Base-by-base conservation (phyloP, 306 rosid genomes). In the Cicer judaicum region DNA sequence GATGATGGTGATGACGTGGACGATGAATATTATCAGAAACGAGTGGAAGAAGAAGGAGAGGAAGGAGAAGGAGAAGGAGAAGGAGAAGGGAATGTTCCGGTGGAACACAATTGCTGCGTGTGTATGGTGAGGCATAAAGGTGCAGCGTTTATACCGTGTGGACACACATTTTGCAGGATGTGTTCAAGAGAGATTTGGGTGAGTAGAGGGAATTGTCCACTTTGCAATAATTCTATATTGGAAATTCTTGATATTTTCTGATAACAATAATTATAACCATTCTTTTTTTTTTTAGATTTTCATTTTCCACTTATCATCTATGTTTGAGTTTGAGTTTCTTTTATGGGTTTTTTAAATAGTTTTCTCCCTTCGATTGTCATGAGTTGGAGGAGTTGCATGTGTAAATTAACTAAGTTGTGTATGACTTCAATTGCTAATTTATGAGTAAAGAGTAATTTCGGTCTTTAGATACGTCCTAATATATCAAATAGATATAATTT, bases 101-200 rank as follows among this genome's bases (percentile, higher is more conserved):
- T 59, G 36, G 97, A 81, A 64, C 70, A 75, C 18, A 87, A 83
- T 6, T 91, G 99, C 84, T 90, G 95, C 83, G 93, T 91, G 83
- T 94, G 99, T 83, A 90, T 90, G 96, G 97, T 91, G 62, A 84
- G 97, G 85, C 93, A 90, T 70, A 90, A 85, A 65, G 97, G 94
- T 2, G 86, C 96, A 54, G 93, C 96, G 1, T 83, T 92, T 68
- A 90, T 85, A 48, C 88, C 96, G 0, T 94, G 99, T 72, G 99
- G 99, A 0, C 99, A 94, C 74, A 85, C 99, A 0, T 94, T 90
- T 68, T 94, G 99, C 86, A 86, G 97, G 73, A 77, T 72, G 65
- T 94, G 99, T 69, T 94, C 96, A 2, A 86, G 90, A 60, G 96
- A 94, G 84, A 79, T 91, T 8, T 87, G 85, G 87, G 97, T 87